These are phyloP conservation scores for Apophysomyces sp. DNA, from an alignment of 371 early-diverging fungal genomes.

Conservation along the genomic window DNA sequence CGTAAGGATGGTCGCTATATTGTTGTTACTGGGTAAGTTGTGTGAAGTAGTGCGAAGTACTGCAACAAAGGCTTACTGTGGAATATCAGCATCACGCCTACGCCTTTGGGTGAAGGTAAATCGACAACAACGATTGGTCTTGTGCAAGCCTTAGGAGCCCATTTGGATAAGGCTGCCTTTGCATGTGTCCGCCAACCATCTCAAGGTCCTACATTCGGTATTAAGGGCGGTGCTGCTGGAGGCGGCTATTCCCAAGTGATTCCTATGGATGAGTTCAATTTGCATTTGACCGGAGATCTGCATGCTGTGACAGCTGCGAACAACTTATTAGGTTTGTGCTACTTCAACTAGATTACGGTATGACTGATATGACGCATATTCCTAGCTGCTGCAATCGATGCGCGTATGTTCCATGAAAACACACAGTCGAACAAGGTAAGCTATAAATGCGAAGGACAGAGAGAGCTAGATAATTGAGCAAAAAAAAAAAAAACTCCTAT, in stretches of 20 bases:
- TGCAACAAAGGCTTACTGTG: not conserved
- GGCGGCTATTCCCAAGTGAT: constrained; percentile 97
- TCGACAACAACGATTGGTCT: constrained; percentile 96
- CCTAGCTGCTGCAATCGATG: constrained; percentile 96
- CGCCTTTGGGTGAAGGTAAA: constrained; percentile 97
- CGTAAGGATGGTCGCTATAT: constrained; percentile 88
- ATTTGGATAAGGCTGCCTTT: constrained; percentile 82
- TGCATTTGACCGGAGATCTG: constrained; percentile 97
- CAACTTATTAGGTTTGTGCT: constrained; percentile 62
- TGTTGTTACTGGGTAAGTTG: constrained; percentile 86
- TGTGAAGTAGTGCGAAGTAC: not conserved
- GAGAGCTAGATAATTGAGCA: constrained; percentile 22
- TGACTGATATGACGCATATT: not conserved
- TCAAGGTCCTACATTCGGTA: constrained; percentile 97
- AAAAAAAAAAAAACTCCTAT: not conserved
- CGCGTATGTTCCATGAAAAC: constrained; percentile 95
- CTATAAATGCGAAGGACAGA: constrained; percentile 15
- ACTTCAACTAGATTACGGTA: not conserved
- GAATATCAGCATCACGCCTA: constrained; percentile 83
- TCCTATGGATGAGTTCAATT: constrained; percentile 99
- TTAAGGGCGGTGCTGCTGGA: constrained; percentile 98
- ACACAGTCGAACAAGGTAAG: constrained; percentile 76
- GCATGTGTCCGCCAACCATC: constrained; percentile 97
- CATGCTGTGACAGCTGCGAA: constrained; percentile 97
- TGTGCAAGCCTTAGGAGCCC: constrained; percentile 92